A percentile compares a stretch with the other conserved stretches of the same genome.
Evolutionary conservation across 495 filamentous ascomycete genomes (phyloP).

Genomic region (Xylaria nigripes): DNA sequence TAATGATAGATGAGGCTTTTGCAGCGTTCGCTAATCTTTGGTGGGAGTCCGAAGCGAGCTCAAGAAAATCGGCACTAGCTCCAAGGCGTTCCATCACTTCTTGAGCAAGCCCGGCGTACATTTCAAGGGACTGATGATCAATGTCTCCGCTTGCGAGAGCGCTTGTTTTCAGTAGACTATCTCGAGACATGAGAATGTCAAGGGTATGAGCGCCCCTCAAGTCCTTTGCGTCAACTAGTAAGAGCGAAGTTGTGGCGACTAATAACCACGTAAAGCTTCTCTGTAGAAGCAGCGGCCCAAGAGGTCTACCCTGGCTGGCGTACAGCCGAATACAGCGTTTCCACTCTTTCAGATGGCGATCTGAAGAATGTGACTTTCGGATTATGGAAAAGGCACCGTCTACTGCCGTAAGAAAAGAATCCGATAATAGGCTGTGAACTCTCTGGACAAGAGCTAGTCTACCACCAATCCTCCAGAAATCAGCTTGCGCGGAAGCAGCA

Average conservation of each 20-base stretch:
- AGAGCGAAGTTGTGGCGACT: conserved; percentile 64
- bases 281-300: conserved; percentile 89
- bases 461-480: conserved; percentile 69
- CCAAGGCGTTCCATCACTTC: conserved; percentile 83
- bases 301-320: conserved; percentile 62
- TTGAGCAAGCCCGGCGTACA: conserved; percentile 62
- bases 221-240: conserved; percentile 52
- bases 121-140: conserved; percentile 53
- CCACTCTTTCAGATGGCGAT: conserved; percentile 60
- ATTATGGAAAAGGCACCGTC: conserved; percentile 84
- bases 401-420: conserved; percentile 70
- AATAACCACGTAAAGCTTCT: conserved; percentile 78
- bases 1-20: conserved; percentile 72
- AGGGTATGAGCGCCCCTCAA: conserved; percentile 59
- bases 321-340: conserved; percentile 76
- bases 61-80: conserved; percentile 79
- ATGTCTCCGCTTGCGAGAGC: conserved; percentile 36
- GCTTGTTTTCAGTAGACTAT: conserved; percentile 27
- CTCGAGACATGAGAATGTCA: conserved; percentile 60
- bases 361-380: conserved; percentile 49
- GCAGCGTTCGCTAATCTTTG: conserved; percentile 79
- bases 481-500: conserved; percentile 62
- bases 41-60: conserved; percentile 76
- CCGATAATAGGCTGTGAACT: conserved; percentile 65
- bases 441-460: conserved; percentile 60